Base-by-base conservation (phyloP, 2,329 filamentous ascomycete genomes). In the Teratosphaeria nubilosa region DNA sequence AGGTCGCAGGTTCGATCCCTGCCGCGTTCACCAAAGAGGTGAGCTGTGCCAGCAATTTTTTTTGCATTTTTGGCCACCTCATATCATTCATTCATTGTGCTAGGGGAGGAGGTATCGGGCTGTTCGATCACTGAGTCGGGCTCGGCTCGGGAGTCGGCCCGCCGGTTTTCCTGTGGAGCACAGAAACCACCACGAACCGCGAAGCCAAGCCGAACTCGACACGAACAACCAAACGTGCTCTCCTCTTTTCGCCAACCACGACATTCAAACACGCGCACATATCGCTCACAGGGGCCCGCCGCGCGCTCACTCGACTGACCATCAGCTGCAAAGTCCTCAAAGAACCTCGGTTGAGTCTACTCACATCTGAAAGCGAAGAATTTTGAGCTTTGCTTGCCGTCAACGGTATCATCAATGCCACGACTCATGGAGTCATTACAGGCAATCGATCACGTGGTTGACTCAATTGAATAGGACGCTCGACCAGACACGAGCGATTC, bases 1-100 rank as follows among this genome's bases (percentile, higher is more conserved):
- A 63, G 57, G 60, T 59, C 59, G 37, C 59, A 31, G 27, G 59
- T 63, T 63, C 61, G 54, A 62, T 56, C 61, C 59, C 41, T 24
- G 57, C 51, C 51, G 41, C 41, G 41, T 48, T 48, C 41, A 48
- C 6, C 10, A 20, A 20, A 16, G 37, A 16, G 37, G 1, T 48
- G 41, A 48, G 22, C 22, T 16, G 41, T 48, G 41, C 41, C 41
- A 48, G 41, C 41, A 16, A 48, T 48, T 20, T 3, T 6, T 48
- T 48, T 48, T 48, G 41, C 41, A 48, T 20, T 24, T 48, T 48
- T 22, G 9, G 20, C 16, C n/a, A n/a, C n/a, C n/a, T n/a, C n/a
- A n/a, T n/a, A n/a, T n/a, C n/a, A n/a, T n/a, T n/a, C n/a, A n/a
- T n/a, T n/a, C n/a, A n/a, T n/a, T n/a, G n/a, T n/a, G n/a, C n/a